Evolutionary conservation across 768 basidiomycete species (phyloP).

Genomic region (Lentinula edodes): DNA sequence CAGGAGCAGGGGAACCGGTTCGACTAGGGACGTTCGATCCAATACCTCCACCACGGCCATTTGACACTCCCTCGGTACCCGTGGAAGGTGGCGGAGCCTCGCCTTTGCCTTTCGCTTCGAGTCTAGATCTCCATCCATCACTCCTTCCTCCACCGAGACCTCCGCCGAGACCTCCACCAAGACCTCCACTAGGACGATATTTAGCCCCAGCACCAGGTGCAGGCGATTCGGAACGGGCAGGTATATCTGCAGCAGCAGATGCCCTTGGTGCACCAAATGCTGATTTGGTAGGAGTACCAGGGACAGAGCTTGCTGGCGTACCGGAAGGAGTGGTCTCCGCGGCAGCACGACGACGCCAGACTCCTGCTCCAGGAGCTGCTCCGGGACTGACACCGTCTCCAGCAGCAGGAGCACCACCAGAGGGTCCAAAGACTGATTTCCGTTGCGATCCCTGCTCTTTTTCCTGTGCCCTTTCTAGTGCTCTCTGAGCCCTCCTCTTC

Average conservation of each 20-base stretch:
- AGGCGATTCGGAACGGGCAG: constrained; percentile 34
- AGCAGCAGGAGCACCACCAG: background rate
- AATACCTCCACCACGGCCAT: background rate
- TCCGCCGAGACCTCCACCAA: too few species aligned
- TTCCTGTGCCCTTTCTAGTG: constrained; percentile 26
- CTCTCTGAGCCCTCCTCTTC: constrained; percentile 34
- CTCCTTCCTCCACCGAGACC: too few species aligned
- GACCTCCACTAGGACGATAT: too few species aligned
- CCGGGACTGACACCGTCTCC: background rate
- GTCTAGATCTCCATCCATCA: too few species aligned
- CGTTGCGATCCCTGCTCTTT: constrained; percentile 11
- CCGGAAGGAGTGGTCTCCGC: constrained; percentile 11
- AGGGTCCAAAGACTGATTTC: too few species aligned
- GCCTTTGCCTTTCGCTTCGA: too few species aligned
- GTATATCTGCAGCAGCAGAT: constrained; percentile 46
- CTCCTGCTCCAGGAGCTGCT: background rate
- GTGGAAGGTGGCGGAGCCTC: background rate
- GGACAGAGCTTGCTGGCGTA: constrained; percentile 11
- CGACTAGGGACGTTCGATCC: constrained; percentile 13
- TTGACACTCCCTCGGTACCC: too few species aligned
- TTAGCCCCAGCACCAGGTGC: too few species aligned
- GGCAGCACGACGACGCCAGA: constrained; percentile 19
- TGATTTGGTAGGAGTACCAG: constrained; percentile 22
- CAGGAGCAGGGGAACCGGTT: constrained; percentile 31
- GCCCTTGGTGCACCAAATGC: constrained; percentile 31